A percentile compares a stretch with the other conserved stretches of the same genome.
Conservation (phyloP, 306 rosid genomes). For the Psophocarpus tetragonolobus region DNA sequence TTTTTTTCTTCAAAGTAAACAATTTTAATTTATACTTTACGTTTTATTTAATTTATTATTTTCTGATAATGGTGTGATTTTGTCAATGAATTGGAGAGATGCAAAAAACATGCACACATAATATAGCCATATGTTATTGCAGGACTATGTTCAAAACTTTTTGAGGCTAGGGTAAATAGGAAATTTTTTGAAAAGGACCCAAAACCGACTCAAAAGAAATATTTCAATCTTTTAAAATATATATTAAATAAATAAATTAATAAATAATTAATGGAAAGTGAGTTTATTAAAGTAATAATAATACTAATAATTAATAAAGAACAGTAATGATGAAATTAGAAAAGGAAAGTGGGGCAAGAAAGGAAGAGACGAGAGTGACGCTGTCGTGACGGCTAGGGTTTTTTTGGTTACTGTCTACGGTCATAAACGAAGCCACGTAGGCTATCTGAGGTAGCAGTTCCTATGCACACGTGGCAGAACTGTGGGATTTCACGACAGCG, state of each 20-base stretch:
- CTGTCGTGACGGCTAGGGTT: conserved; percentile 42
- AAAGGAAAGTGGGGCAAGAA: not conserved
- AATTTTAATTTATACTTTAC: too few relatives aligned
- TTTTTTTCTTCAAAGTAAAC: too few relatives aligned
- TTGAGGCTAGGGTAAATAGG: not conserved
- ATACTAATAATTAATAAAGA: not conserved
- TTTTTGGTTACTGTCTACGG: conserved; percentile 19
- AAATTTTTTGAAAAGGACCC: not conserved
- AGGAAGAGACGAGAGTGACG: not conserved
- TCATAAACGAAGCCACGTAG: conserved; percentile 41
- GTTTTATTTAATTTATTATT: not conserved
- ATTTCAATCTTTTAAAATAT: not conserved
- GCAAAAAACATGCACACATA: not conserved
- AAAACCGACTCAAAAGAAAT: not conserved
- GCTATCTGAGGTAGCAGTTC: conserved; percentile 36
- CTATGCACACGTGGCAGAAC: conserved; percentile 38
- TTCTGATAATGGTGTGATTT: not conserved
- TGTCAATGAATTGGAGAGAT: not conserved
- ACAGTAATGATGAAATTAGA: not conserved
- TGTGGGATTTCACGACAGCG: conserved; percentile 38
- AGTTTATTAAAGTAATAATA: not conserved
- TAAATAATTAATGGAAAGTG: not conserved
- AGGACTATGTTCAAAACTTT: not conserved
- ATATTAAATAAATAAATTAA: not conserved
- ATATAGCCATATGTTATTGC: not conserved